Evolutionary conservation across 768 basidiomycete genomes (phyloP), one percentile per base, ranked within the genome.

Genomic region (Leccinum obscurum): DNA sequence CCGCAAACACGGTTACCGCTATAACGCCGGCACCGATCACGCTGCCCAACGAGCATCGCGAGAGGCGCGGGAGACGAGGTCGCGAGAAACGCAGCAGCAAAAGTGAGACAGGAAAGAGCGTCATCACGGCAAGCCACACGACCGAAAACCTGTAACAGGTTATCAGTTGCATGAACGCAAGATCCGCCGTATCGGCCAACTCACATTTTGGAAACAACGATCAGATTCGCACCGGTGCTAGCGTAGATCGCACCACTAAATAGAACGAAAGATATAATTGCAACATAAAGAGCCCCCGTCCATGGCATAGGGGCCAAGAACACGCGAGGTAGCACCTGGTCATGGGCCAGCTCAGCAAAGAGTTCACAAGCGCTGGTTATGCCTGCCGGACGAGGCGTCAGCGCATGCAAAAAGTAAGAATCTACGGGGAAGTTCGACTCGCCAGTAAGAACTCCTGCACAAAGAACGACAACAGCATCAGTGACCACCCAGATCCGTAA

Each of bases 371-470:
- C 84, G 52, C 81, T 80, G 13, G 86, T 67, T 20, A 87, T 83
- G 5, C 84, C 85, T 84, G 57, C 37, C 32, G 52, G 7, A 59
- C 17, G 32, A 26, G 41, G 56, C 24, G 14, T 62, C 48, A 57
- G 15, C n/a, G 4, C 9, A 20, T 44, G 4, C 41, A 44, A 44
- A 51, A 51, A 61, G 56, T 24, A 24, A 24, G 9, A 58, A 41
- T 32, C 53, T 14, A 30, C n/a, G 26, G 4, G 39, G 7, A 17
- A 55, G 24, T 28, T 54, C 26, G 15, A 61, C 70, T 62, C 65
- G 80, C 89, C 89, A 44, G 88, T 86, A 8, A 91, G 76, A 28
- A 90, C 84, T 1, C 88, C 88, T 2, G 87, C 89, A 58, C 85
- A 87, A 3, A 92, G 78, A 14, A 90, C 89, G n/a, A 88, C 69